Evolutionary conservation across 345 rosid species (phyloP), one percentile per base, ranked within the genome.

Genomic region (Citrus inodora): DNA sequence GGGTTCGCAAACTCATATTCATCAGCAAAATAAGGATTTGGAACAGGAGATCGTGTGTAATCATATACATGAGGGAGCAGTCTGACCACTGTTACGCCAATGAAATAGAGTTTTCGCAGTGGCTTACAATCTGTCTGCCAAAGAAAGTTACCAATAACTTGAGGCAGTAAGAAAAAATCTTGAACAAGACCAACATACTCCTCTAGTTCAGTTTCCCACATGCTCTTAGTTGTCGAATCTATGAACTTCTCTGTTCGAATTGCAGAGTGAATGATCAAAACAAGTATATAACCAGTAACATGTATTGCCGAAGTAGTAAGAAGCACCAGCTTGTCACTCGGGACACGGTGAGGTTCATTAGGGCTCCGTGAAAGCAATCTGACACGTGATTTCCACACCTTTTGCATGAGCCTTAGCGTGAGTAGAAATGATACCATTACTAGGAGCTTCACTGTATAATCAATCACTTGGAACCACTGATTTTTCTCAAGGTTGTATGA

Each of bases 151-250:
- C 91, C 94, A 30, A 93, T 87, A 27, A 94, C 90, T 82, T 94
- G 98, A 71, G 98, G 98, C 4, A 94, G 92, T 85, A 94, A 88
- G 89, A 90, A 94, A 72, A 93, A 88, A 76, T 94, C 98, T 81
- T 94, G 98, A 76, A 85, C 87, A 55, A 94, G 92, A 82, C 98
- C 98, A 14, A 89, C 79, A 73, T 93, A 93, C 87, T 94, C 98
- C 85, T 89, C 91, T 30, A 94, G 87, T 81, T 93, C 86, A 17
- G 88, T 88, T 81, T 85, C 86, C 97, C 97, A 94, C 74, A 82
- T 83, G 8, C 59, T 82, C 4, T 66, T 77, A 7, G 81, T 86
- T 27, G 86, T 76, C 37, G 83, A 78, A 79, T 83, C 85, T n/a
- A 78, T 28, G 24, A 71, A 85, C 42, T 59, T 82, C 28, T 80